phyloP scores from a whole-genome alignment of 1,139 yeast genomes.

The Candida tetrigidarum region DNA sequence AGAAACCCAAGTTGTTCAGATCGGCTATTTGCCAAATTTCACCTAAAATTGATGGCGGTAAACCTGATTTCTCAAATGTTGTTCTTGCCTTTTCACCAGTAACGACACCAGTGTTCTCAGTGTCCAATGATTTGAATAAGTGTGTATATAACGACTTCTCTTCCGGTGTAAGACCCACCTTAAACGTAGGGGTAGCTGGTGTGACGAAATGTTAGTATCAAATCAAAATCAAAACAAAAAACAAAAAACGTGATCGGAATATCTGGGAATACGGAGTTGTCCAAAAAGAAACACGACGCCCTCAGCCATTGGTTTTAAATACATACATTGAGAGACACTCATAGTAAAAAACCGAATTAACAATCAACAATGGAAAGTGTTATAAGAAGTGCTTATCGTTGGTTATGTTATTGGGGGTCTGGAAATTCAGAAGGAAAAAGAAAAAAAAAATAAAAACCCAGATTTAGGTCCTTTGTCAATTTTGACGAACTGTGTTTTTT shows the following conservation, averaged over 20 bases:
- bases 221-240: too few species aligned
- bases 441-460: too few species aligned
- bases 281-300: background rate
- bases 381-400: too few species aligned
- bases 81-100: constrained; percentile 92
- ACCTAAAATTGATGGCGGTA: constrained; percentile 78
- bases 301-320: background rate
- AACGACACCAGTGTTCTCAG: constrained; percentile 77
- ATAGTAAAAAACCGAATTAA: constrained; percentile 18
- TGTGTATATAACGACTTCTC: constrained; percentile 77
- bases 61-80: constrained; percentile 83
- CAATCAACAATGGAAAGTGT: too few species aligned
- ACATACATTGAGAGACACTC: constrained; percentile 36
- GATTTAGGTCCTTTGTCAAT: background rate
- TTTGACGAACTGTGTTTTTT: background rate
- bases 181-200: constrained; percentile 31
- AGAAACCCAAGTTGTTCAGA: constrained; percentile 79
- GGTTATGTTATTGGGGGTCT: too few species aligned
- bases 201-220: constrained; percentile 11
- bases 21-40: constrained; percentile 97
- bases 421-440: background rate
- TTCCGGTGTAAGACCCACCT: constrained; percentile 68
- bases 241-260: constrained; percentile 10
- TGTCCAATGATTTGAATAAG: constrained; percentile 78
- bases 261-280: constrained; percentile 2